Evolutionary conservation across 2,329 filamentous ascomycete species (phyloP).

Genomic region (Colletotrichum siamense): DNA sequence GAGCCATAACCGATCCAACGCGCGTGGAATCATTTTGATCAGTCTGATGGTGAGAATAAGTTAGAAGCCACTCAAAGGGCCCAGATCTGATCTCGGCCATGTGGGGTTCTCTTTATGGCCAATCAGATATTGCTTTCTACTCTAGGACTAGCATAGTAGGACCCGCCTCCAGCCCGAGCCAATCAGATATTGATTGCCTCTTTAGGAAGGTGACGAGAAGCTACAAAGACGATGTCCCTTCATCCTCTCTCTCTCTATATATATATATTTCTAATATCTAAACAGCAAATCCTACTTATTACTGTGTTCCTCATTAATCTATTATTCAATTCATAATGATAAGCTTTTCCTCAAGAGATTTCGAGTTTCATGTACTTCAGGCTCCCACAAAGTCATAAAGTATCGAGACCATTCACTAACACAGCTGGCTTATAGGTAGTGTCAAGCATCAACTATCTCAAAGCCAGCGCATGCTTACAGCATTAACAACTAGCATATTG

Average conservation of each 20-base stretch:
- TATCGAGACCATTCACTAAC: not conserved
- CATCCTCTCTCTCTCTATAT: not conserved
- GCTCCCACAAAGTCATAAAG: not conserved
- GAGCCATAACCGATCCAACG: not conserved
- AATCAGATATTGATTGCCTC: not conserved
- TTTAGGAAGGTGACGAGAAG: not conserved
- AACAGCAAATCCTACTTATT: not conserved
- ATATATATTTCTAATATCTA: not conserved
- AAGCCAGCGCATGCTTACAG: no score
- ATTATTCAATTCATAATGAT: fast-evolving
- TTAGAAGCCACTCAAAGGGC: not conserved
- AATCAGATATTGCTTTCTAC: not conserved
- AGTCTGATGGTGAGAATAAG: not conserved
- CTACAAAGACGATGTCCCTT: not conserved
- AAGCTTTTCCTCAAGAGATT: not conserved
- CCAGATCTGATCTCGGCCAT: not conserved
- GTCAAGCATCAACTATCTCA: not conserved
- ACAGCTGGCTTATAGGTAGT: not conserved
- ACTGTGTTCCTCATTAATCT: not conserved
- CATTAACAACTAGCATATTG: no score
- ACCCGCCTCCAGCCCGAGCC: not conserved
- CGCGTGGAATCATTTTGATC: not conserved
- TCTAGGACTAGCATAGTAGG: not conserved
- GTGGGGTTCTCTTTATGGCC: not conserved
- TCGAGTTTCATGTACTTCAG: not conserved